Evolutionary conservation across 2,329 filamentous ascomycete species (phyloP).

Genomic region (Chrysosporium queenslandicum): DNA sequence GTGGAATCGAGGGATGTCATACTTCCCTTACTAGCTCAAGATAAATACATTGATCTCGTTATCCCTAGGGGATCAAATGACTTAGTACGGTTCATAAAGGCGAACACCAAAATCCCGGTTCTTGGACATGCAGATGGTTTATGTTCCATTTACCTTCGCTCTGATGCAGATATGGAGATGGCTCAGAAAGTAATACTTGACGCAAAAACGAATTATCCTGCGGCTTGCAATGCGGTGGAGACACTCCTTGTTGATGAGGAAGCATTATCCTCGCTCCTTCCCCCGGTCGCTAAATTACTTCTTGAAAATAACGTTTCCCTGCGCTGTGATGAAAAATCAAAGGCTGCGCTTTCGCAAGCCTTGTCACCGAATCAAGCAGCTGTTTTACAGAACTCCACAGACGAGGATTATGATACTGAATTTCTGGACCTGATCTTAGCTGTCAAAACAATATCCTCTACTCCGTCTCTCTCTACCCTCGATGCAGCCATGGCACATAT

Average conservation of each 20-base stretch:
- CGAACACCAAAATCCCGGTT: conserved; percentile 85
- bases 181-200: conserved; percentile 72
- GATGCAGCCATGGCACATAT: conserved; percentile 75
- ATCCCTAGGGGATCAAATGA: conserved; percentile 89
- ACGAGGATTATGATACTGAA: conserved; percentile 74
- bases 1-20: conserved; percentile 89
- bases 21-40: conserved; percentile 72
- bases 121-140: conserved; percentile 92
- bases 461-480: conserved; percentile 35
- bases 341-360: conserved; percentile 48
- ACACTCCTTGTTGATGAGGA: conserved; percentile 74
- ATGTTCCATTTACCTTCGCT: conserved; percentile 75
- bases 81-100: conserved; percentile 80
- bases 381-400: conserved; percentile 54
- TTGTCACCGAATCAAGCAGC: conserved; percentile 37
- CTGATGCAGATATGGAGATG: conserved; percentile 61
- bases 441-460: conserved; percentile 60
- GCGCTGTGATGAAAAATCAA: conserved; percentile 64
- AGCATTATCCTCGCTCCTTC: conserved; percentile 57
- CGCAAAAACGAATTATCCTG: conserved; percentile 88
- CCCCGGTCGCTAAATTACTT: conserved; percentile 62
- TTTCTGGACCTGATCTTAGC: conserved; percentile 78
- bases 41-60: conserved; percentile 84
- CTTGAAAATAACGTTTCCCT: conserved; percentile 68
- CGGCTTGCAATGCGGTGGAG: conserved; percentile 91